Base-by-base conservation (phyloP, 768 basidiomycete species). In the Zangia roseola region DNA sequence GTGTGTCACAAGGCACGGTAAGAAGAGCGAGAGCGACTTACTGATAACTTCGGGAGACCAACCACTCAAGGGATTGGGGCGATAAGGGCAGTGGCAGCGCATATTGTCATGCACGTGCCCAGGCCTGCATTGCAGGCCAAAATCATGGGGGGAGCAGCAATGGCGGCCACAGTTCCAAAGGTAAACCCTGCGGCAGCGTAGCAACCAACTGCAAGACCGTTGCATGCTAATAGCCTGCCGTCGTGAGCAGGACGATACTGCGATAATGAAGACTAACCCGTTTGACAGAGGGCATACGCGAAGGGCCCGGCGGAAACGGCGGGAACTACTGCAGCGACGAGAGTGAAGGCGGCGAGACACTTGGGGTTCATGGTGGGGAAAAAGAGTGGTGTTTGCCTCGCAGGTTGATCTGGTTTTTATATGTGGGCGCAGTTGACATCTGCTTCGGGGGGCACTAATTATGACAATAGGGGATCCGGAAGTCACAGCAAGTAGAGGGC, bases 351-450 rank as follows among this genome's bases (percentile, higher is more conserved):
- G 5, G 50, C 35, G 25, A 62, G 40, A 0, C 49, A 53, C 35
- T 60, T 62, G n/a, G n/a, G n/a, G 42, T 67, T 69, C 65, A 62
- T 68, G 4, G 23, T 50, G 31, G 13, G n/a, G n/a, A n/a, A n/a
- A 46, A 9, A 9, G 10, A 37, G 12, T 10, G 9, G 21, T 14
- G 38, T 13, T 10, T 20, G n/a, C n/a, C n/a, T n/a, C n/a, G n/a
- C n/a, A n/a, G n/a, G n/a, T 21, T 42, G 33, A 25, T 8, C 5
- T 6, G 17, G 14, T 30, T 46, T 46, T 46, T 57, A 56, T 56
- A n/a, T n/a, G n/a, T n/a, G n/a, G n/a, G n/a, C n/a, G n/a, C n/a
- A n/a, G 0, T 5, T n/a, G 5, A 9, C 23, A 14, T 40, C 30
- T 8, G 1, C 2, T 48, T 38, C 38, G 45, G 45, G 12, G 8